Evolutionary conservation across 306 rosid species (phyloP), one percentile per base, ranked within the genome.

Genomic region (Vachellia pachyceras): DNA sequence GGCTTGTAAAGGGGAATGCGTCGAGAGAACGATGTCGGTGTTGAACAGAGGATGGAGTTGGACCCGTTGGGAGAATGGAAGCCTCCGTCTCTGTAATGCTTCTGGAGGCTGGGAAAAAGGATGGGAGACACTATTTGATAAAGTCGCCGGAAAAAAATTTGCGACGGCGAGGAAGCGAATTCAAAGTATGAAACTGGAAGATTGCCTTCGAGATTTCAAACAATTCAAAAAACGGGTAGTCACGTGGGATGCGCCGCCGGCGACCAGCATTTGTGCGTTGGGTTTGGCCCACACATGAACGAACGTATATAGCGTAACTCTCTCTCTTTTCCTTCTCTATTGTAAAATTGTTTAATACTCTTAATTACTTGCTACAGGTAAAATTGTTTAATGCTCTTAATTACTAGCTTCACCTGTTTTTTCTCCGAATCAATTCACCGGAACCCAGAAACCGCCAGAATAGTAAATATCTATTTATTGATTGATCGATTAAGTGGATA

Each of bases 31-130:
- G 52, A 92, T 95, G 97, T 6, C 0, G 29, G 8, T 7, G 0
- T 65, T 95, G 3, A 49, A 84, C 18, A 86, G 15, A 77, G 82
- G 80, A 7, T 95, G 97, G 97, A 92, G 98, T 78, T 95, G 98
- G 98, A 95, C 97, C 3, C 14, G 86, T 12, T 92, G 91, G 93
- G 80, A 46, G 3, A 83, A 87, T 3, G 95, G 94, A 63, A 39
- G 87, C 6, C 85, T 95, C 6, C 78, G 82, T 75, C 84, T 95
- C 0, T 95, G 98, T 11, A 84, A 95, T 58, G 95, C 97, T 9
- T 88, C 66, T 47, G 87, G 58, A 3, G 75, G 49, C 0, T 95
- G 97, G 97, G 91, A 95, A 23, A 18, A 42, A 13, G 94, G 88
- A 12, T 92, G 98, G 98, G 91, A 91, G 70, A 77, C 55, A 12